Evolutionary conservation across 2,329 filamentous ascomycete species (phyloP).

Genomic region (Fusarium fujikuroi): DNA sequence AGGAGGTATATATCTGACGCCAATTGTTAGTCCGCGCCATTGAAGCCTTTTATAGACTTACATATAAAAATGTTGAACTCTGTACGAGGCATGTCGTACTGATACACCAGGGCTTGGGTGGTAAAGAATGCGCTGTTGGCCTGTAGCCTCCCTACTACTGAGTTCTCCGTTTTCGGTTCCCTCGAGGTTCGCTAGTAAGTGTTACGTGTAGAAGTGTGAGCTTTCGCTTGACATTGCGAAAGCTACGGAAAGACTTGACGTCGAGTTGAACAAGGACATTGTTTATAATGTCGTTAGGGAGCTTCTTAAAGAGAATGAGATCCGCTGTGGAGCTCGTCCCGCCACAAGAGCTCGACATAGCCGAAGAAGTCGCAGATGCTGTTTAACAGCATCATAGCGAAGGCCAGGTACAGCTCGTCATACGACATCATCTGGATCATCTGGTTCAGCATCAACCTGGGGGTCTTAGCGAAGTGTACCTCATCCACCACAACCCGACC

Average conservation of each 20-base stretch:
- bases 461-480: too few species aligned
- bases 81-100: neutral
- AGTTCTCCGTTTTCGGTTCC: fast-evolving
- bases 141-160: neutral
- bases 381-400: too few species aligned
- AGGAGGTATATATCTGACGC: neutral
- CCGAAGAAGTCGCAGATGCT: too few species aligned
- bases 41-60: neutral
- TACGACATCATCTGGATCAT: too few species aligned
- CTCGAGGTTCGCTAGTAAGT: neutral
- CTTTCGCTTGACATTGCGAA: neutral
- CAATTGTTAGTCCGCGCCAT: neutral
- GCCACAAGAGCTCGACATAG: too few species aligned
- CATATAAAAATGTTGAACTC: neutral
- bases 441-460: too few species aligned
- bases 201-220: neutral
- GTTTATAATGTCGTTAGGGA: neutral
- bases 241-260: neutral
- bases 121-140: neutral
- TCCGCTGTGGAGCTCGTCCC: too few species aligned
- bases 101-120: neutral
- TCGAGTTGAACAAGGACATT: neutral
- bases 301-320: neutral
- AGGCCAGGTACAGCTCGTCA: too few species aligned
- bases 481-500: too few species aligned